Base-by-base conservation (phyloP, 805 yeast species). In the Wickerhamiella alocasiicola region DNA sequence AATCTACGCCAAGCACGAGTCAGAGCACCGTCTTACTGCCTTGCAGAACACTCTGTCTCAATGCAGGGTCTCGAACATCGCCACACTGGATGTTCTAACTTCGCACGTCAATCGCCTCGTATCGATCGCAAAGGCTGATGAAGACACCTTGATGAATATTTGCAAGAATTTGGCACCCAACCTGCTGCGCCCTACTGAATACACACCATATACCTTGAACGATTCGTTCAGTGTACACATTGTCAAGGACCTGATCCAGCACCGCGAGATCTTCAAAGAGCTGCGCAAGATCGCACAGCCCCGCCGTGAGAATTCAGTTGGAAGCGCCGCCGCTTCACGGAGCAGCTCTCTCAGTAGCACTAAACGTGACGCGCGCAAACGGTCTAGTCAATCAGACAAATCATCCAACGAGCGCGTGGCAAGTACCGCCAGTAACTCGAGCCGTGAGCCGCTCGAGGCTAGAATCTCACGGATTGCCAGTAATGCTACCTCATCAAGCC, bases 81-180 rank as follows among this genome's bases (percentile, higher is more conserved):
- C 93, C 1, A 80, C 93, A 0, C 66, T 83, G 41, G 87, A 80
- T 55, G 85, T 87, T 1, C 59, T 83, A n/a, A 69, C 78, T 28
- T 75, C 84, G 2, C 94, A 83, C 57, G 71, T 83, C 55, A 68
- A 70, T 39, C 66, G 93, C 35, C 60, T 83, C 43, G 70, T 78
- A 21, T 59, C 69, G 18, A 70, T 73, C 24, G 58, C 76, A 33
- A 54, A 56, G 19, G 65, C 66, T 2, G 43, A 50, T 12, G 51
- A 45, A 2, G 59, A 52, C 17, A 61, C 60, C 44, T 44, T 49
- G 23, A 47, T 40, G 15, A 60, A 56, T 41, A 64, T 83, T 19
- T 69, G 83, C 4, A 74, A 72, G 46, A 85, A 78, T 49, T 72
- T 81, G 50, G 76, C 82, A 1, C 65, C 66, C 28, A 72, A 81